A percentile compares a stretch with the other conserved stretches of the same genome.
Conservation (phyloP, 1,284 basidiomycete species). For the Neonothopanus nambi region DNA sequence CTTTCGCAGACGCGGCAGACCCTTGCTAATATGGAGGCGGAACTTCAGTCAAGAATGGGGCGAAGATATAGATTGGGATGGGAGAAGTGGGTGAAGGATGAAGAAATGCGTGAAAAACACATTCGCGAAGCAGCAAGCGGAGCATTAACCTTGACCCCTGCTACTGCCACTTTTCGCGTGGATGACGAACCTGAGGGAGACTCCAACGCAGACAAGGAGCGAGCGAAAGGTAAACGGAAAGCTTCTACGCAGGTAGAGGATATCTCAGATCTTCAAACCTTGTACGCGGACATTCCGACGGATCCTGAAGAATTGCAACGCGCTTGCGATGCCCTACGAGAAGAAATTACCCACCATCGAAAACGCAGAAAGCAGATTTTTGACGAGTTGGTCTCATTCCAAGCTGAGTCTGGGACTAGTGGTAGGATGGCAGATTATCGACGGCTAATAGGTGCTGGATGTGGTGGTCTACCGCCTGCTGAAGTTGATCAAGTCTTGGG, state of each 20-base stretch:
- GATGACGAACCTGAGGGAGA: conserved; percentile 43
- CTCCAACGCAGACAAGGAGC: conserved; percentile 24
- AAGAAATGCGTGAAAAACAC: conserved; percentile 72
- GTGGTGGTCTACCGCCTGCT: conserved; percentile 81
- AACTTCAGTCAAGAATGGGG: conserved; percentile 76
- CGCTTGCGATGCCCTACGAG: conserved; percentile 61
- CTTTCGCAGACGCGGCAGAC: conserved; percentile 63
- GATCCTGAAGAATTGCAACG: conserved; percentile 58
- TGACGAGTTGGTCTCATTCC: conserved; percentile 74
- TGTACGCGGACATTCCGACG: conserved; percentile 58
- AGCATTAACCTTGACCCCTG: conserved; percentile 44
- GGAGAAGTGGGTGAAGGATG: conserved; percentile 89
- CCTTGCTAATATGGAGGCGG: conserved; percentile 65
- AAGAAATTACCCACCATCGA: conserved; percentile 65
- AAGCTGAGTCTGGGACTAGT: conserved; percentile 87
- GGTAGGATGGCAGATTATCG: conserved; percentile 88
- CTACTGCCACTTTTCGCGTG: conserved; percentile 42
- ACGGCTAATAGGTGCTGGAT: conserved; percentile 82
- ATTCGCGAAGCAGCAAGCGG: conserved; percentile 61
- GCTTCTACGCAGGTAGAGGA: conserved; percentile 43
- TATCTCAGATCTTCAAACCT: conserved; percentile 58
- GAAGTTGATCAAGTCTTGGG: conserved; percentile 86
- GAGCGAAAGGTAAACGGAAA: conserved; percentile 52
- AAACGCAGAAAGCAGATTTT: conserved; percentile 72
- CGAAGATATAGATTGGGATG: conserved; percentile 83